Evolutionary conservation across 192 early-diverging fungal species (phyloP), one percentile per base, ranked within the genome.

Genomic region (Coemansia sp.): DNA sequence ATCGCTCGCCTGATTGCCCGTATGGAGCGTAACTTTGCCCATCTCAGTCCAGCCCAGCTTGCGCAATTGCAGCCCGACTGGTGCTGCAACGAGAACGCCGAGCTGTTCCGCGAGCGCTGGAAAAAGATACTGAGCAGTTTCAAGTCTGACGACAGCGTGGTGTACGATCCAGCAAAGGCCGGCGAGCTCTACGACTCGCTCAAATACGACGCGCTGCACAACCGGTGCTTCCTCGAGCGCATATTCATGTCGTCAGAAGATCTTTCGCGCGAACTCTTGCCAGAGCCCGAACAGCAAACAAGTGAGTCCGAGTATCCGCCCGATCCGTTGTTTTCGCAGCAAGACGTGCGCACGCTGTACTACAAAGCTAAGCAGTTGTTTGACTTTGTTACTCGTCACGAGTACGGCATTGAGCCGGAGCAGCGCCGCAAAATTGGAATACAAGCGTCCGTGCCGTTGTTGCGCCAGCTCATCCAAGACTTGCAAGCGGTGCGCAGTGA

Each of bases 181-280:
- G 93, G 93, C 12, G 92, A 95, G 65, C 81, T 98, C 6, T 96
- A 97, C 67, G 96, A 98, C 68, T 94, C 95, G 31, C 75, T 97
- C 21, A 98, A 98, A 67, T 97, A 95, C 64, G 96, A 98, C 64
- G 88, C 95, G n/a, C 71, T 98, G 48, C 96, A 98, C 68, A 98
- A 98, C 69, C 87, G 96, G 19, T 71, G 79, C 26, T 96, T 95
- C 68, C 63, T 94, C 22, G 88, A 94, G 48, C 85, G 84, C 54
- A 90, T 87, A 45, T 90, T 89, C 67, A 77, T 80, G 77, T 54
- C 71, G 9, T 65, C 67, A 17, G 67, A 74, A 6, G 25, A 70
- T 5, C 71, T 74, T 41, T 21, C 23, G 31, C 39, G 47, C 11
- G 69, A 71, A 37, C 52, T 58, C 27, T 27, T 27, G 27, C 3